A percentile compares a stretch with the other conserved stretches of the same genome.
phyloP scores from a whole-genome alignment of 2,329 filamentous ascomycete genomes.

The Pseudogymnoascus sp. region DNA sequence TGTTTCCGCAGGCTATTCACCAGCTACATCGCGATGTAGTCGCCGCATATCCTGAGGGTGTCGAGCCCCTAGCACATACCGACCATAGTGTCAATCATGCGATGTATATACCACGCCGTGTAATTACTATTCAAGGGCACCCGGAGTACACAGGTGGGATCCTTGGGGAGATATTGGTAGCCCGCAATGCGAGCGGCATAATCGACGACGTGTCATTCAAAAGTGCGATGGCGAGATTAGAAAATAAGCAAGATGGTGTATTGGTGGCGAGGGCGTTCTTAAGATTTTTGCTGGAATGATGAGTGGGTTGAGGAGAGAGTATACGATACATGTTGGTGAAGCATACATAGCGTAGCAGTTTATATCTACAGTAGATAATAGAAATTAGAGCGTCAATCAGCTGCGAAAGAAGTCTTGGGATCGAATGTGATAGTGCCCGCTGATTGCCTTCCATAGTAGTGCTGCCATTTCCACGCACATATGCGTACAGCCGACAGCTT shows the following conservation, averaged over 20 bases:
- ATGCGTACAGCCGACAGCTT: too few relatives aligned
- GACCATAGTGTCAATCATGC: slow-evolving; percentile 65
- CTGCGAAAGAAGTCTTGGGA: neutral
- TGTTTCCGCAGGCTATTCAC: slow-evolving; percentile 51
- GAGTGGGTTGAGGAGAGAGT: neutral
- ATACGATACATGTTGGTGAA: neutral
- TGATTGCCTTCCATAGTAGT: neutral
- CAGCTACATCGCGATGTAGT: slow-evolving; percentile 85
- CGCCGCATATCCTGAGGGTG: slow-evolving; percentile 49
- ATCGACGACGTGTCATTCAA: slow-evolving; percentile 61
- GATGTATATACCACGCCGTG: slow-evolving; percentile 58
- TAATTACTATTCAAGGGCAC: slow-evolving; percentile 77
- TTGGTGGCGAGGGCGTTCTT: slow-evolving; percentile 65
- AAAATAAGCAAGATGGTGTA: slow-evolving; percentile 69
- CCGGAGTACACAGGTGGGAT: slow-evolving; percentile 73
- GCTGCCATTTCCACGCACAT: too few relatives aligned
- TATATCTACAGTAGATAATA: neutral
- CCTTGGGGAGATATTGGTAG: slow-evolving; percentile 56
- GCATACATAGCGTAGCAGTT: neutral
- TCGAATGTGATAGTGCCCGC: too few relatives aligned
- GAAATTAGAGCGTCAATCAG: neutral
- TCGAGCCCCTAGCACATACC: slow-evolving; percentile 56
- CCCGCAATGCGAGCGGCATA: slow-evolving; percentile 56
- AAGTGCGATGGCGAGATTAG: slow-evolving; percentile 58
- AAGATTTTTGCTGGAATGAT: slow-evolving; percentile 57